Base-by-base conservation (phyloP, 306 rosid genomes). In the Nissolia schottii region DNA sequence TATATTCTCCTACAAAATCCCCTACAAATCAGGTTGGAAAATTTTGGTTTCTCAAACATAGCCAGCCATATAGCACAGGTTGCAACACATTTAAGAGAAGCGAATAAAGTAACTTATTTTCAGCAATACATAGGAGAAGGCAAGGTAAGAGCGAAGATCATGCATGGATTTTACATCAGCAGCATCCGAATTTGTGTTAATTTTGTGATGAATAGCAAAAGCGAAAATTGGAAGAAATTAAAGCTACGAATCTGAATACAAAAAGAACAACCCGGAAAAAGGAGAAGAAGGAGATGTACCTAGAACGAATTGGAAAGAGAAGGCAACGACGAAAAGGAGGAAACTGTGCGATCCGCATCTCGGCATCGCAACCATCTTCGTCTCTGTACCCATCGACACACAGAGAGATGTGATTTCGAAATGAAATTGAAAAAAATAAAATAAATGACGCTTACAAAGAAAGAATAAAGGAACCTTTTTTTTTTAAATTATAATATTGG, bases 291-390 rank as follows among this genome's bases (percentile, higher is more conserved):
- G 65, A 72, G 62, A 13, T 60, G 15, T 75, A 88, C 93, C 93
- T 69, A 74, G 66, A 66, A 77, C 5, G 75, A 85, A 79, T 55
- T 77, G 85, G 8, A 77, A 74, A 22, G 72, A 83, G 72, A 73
- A 56, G 13, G 75, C 64, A 63, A 80, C 66, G 58, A 80, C 37
- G 53, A 85, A 58, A 1, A 74, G 7, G 58, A 79, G 25, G 31
- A 79, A 83, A 60, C 27, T 49, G 54, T 58, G 70, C 53, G 82
- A 76, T 77, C 84, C 81, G 83, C 71, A 15, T 50, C 76, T 64
- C 18, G 61, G 70, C 77, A 78, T 55, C 67, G 25, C 71, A 68
- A 38, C 82, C 91, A 87, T 87, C 70, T 76, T 82, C 65, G 51
- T 4, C 50, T 15, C 19, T 4, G 32, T 11, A 2, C 20, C 46